Evolutionary conservation across 371 early-diverging fungal species (phyloP).

Genomic region (Actinomortierella wolfii): DNA sequence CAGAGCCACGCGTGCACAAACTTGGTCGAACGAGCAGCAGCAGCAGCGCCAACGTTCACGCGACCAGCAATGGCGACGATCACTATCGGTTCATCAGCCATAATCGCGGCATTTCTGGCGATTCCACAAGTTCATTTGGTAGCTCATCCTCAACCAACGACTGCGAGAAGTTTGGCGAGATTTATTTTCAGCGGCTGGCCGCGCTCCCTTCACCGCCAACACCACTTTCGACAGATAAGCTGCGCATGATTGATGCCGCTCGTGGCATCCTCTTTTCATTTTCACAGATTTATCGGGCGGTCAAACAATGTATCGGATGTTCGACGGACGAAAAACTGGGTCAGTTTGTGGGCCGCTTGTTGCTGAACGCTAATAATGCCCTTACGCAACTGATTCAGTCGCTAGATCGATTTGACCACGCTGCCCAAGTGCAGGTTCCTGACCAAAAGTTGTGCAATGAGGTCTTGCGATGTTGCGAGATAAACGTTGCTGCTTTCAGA

Average conservation of each 20-base stretch:
- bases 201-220: slow-evolving; percentile 14
- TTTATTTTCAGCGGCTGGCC: slow-evolving; percentile 43
- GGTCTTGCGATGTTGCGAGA: slow-evolving; percentile 35
- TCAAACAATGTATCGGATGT: slow-evolving; percentile 39
- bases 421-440: slow-evolving; percentile 33
- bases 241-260: slow-evolving; percentile 36
- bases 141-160: slow-evolving; percentile 32
- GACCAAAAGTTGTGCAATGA: slow-evolving; percentile 27
- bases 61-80: slow-evolving; percentile 20
- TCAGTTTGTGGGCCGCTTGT: slow-evolving; percentile 18
- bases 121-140: slow-evolving; percentile 35
- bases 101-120: slow-evolving; percentile 36
- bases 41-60: slow-evolving; percentile 5
- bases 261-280: slow-evolving; percentile 45
- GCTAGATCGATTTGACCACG: slow-evolving; percentile 38
- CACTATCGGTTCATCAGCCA: slow-evolving; percentile 42
- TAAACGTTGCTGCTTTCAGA: slow-evolving; percentile 30
- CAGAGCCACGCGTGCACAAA: slow-evolving; percentile 17
- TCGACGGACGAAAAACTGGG: slow-evolving; percentile 37
- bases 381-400: slow-evolving; percentile 36
- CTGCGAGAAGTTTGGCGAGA: slow-evolving; percentile 35
- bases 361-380: slow-evolving; percentile 25
- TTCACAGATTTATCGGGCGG: slow-evolving; percentile 39
- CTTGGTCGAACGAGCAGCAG: slow-evolving; percentile 15
- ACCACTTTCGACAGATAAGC: slow-evolving; percentile 24